Evolutionary conservation across 1,139 yeast species (phyloP).

Genomic region (Yarrowia galli): DNA sequence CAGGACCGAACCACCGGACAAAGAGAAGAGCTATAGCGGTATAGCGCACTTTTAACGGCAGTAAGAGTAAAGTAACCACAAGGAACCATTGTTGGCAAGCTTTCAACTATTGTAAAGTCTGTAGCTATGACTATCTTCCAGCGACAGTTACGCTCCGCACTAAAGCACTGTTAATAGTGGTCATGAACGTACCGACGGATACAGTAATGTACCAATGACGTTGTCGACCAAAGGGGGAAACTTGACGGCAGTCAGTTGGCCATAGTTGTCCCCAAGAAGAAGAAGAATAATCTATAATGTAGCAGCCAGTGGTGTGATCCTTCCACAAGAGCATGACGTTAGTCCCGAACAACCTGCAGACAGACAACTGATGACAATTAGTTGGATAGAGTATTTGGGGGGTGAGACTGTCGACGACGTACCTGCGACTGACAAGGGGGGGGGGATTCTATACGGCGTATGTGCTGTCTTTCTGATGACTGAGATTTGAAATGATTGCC

Average conservation of each 20-base stretch:
- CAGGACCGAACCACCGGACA: neutral
- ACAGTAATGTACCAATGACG: neutral
- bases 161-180: neutral
- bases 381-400: too few species aligned
- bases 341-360: too few species aligned
- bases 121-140: neutral
- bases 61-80: neutral
- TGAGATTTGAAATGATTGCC: too few species aligned
- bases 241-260: conserved; percentile 9
- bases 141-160: neutral
- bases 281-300: too few species aligned
- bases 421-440: too few species aligned
- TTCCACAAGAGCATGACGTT: neutral
- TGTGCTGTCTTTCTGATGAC: too few species aligned
- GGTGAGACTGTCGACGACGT: too few species aligned
- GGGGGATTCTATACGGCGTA: too few species aligned
- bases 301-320: conserved; percentile 14
- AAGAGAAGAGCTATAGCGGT: neutral
- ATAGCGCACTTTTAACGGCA: neutral
- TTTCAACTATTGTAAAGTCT: neutral
- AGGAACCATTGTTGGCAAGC: conserved; percentile 11
- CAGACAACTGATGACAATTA: too few species aligned
- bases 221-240: conserved; percentile 8
- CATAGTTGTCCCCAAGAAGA: neutral
- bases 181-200: neutral